phyloP scores from a whole-genome alignment of 768 basidiomycete species.

The Tephrocybe sp. region DNA sequence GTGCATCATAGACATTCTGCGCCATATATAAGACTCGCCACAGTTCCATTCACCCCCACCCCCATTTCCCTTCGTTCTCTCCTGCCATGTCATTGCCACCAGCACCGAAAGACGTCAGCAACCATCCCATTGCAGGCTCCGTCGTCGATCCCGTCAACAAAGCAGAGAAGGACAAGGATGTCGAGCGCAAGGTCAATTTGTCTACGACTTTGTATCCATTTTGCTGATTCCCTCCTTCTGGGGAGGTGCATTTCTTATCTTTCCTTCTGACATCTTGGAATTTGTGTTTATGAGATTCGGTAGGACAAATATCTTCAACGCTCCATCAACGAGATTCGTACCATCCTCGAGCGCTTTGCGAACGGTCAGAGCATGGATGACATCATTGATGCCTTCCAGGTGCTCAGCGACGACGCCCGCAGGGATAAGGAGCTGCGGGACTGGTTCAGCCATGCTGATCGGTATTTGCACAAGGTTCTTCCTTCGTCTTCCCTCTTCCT shows the following conservation, averaged over 20 bases:
- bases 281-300: no score
- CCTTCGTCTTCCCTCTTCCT: not conserved
- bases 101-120: conserved; percentile 60
- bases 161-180: no score
- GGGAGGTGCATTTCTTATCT: no score
- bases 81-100: conserved; percentile 64
- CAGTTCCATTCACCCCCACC: not conserved
- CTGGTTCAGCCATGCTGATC: conserved; percentile 69
- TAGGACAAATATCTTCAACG: conserved; percentile 57
- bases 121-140: conserved; percentile 52
- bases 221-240: no score
- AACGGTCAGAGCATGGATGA: conserved; percentile 65
- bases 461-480: conserved; percentile 64
- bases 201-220: no score
- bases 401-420: conserved; percentile 70
- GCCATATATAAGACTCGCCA: conserved; percentile 5
- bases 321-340: conserved; percentile 65
- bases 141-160: conserved; percentile 71
- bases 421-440: conserved; percentile 71
- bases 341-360: conserved; percentile 90
- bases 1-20: conserved; percentile 8
- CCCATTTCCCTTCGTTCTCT: not conserved
- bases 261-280: no score
- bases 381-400: conserved; percentile 69
- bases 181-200: no score